Evolutionary conservation across 2,329 filamentous ascomycete species (phyloP).

Genomic region (Fusarium musae): DNA sequence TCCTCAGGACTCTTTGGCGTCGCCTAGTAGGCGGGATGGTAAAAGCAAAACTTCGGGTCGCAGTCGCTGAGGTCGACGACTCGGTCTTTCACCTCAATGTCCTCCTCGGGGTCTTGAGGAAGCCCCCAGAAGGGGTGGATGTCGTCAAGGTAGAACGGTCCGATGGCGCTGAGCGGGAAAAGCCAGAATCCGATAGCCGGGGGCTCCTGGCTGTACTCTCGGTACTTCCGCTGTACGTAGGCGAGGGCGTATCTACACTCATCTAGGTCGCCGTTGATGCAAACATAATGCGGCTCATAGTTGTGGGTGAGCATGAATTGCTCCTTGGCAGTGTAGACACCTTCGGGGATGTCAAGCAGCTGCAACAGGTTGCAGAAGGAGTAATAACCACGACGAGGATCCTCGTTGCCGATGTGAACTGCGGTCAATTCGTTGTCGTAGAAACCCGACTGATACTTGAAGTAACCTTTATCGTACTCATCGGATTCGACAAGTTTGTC

Average conservation of each 20-base stretch:
- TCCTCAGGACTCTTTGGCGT: background rate
- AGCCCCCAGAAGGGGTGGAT: background rate
- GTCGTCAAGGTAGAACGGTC: background rate
- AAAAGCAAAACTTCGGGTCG: background rate
- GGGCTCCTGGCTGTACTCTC: background rate
- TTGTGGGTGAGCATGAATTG: background rate
- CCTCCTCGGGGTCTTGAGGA: fast-evolving
- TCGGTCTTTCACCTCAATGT: background rate
- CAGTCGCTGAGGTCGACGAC: background rate
- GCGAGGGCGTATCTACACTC: fast-evolving
- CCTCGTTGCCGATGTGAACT: background rate
- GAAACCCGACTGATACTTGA: background rate
- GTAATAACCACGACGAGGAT: background rate
- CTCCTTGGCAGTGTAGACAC: background rate
- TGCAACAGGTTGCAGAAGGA: background rate
- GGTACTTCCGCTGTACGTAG: background rate
- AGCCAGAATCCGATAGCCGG: background rate
- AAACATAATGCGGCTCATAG: background rate
- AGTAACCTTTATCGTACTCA: background rate
- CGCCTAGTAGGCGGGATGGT: background rate
- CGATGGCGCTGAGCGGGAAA: background rate
- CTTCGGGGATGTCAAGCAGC: background rate
- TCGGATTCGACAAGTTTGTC: background rate
- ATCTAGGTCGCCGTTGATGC: background rate
- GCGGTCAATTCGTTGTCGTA: background rate